A percentile compares a stretch with the other conserved stretches of the same genome.
These are phyloP conservation scores for Mycena olivaceomarginata DNA, from an alignment of 768 basidiomycete genomes.

Conservation along the genomic window DNA sequence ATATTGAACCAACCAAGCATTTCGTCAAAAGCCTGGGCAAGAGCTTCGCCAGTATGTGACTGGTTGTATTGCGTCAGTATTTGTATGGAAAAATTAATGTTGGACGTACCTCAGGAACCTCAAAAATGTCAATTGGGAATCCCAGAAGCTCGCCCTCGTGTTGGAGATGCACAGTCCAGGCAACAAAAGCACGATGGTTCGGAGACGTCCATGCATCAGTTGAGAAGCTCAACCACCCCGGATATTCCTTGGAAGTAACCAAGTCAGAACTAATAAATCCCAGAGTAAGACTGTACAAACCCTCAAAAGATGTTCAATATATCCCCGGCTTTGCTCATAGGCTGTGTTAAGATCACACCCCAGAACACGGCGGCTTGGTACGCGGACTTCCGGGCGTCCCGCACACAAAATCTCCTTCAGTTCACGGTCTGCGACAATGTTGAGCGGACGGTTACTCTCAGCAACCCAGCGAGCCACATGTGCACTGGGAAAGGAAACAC, in stretches of 20 bases:
- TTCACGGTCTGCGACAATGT: neutral
- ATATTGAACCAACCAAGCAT: conserved; percentile 46
- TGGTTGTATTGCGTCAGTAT: neutral
- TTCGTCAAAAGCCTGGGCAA: conserved; percentile 45
- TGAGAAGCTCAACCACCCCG: neutral
- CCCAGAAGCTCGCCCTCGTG: neutral
- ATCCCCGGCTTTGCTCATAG: neutral
- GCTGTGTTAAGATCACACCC: neutral
- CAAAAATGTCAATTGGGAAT: neutral
- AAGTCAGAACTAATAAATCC: neutral
- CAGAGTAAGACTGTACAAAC: neutral
- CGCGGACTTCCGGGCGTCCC: neutral
- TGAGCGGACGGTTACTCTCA: neutral
- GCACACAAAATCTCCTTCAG: neutral
- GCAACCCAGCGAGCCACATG: neutral
- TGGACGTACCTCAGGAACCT: neutral
- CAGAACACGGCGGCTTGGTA: neutral
- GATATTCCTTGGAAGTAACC: neutral
- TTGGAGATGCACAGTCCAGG: neutral
- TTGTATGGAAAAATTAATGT: too few relatives aligned
- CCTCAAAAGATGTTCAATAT: neutral
- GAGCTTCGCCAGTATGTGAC: conserved; percentile 50
- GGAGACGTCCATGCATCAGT: neutral
- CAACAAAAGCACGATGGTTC: neutral
- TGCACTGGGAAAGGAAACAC: neutral